Base-by-base conservation (phyloP, 192 early-diverging fungal genomes). In the Coemansia sp. region DNA sequence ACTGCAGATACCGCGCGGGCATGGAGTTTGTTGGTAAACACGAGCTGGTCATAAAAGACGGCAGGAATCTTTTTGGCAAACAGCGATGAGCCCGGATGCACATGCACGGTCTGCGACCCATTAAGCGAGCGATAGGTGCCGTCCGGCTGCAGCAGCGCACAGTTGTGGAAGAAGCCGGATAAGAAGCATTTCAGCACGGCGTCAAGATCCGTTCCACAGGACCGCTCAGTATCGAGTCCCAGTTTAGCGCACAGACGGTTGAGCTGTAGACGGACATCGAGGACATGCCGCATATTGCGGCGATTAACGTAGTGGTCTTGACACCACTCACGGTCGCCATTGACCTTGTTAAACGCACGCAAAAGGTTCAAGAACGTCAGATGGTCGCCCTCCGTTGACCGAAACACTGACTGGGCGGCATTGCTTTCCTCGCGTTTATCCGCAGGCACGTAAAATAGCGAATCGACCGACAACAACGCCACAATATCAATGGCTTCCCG, bases 11-110 rank as follows among this genome's bases (percentile, higher is more conserved):
- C 90, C 38, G 91, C 89, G 15, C 96, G 87, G 49, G 97, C 89
- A 79, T 97, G 97, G 57, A 94, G 87, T 53, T 88, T 90, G 24
- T 92, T 91, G 0, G 98, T 99, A 41, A 93, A 91, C 7, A 94
- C 96, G 51, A 96, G 76, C 74, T 98, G 95, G 70, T 92, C 92
- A 73, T 93, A 98, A 77, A 97, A 88, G 39, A 98, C 87, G 4
- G 91, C 88, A 39, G 90, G 88, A 0, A 84, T 73, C 40, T 90
- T 92, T 71, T 89, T 91, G 24, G 86, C 86, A 84, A 96, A 96
- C 70, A 98, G 77, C 24, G 91, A 86, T 37, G 91, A 93, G 0
- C 89, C 89, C 17, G 97, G 97, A 73, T 99, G 97, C 6, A 99
- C 86, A 68, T 89, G 86, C 2, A 96, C 94, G 9, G 68, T 83